A percentile compares a stretch with the other conserved stretches of the same genome.
Evolutionary conservation across 768 basidiomycete species (phyloP).

Genomic region (Leccinum pellstonianum): DNA sequence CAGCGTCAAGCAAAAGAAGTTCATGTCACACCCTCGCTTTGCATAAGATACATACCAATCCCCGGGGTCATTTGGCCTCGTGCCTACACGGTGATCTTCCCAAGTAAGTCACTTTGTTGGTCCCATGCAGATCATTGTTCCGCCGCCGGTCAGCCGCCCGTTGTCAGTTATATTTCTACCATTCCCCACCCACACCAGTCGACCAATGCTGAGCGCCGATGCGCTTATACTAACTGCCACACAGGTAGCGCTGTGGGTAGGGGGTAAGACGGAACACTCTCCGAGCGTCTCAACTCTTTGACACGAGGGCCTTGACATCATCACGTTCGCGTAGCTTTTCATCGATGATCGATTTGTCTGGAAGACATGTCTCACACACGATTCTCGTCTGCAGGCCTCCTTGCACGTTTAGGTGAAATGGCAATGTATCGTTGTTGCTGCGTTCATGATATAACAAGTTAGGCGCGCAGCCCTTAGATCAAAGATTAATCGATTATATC

Average conservation of each 20-base stretch:
- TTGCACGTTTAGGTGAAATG: background rate
- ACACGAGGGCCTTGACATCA: background rate
- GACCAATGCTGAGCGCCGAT: slow-evolving; percentile 1
- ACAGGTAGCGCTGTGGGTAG: background rate
- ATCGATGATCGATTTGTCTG: background rate
- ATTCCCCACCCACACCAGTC: background rate
- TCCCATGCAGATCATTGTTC: background rate
- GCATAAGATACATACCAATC: background rate
- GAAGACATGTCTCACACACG: background rate
- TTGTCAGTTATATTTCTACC: background rate
- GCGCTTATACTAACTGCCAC: background rate
- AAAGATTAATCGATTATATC: background rate
- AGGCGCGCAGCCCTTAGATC: background rate
- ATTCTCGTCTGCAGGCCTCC: background rate
- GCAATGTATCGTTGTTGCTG: background rate
- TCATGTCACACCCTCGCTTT: background rate
- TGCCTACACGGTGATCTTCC: background rate
- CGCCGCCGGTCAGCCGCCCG: background rate
- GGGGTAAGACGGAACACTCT: background rate
- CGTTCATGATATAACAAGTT: slow-evolving; percentile 9
- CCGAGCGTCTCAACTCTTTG: background rate
- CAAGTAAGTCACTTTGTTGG: background rate
- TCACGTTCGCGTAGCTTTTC: background rate
- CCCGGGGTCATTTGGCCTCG: background rate
- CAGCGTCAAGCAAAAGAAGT: background rate